Evolutionary conservation across 1,284 basidiomycete genomes (phyloP).

Genomic region (Exsudoporus floridanus): DNA sequence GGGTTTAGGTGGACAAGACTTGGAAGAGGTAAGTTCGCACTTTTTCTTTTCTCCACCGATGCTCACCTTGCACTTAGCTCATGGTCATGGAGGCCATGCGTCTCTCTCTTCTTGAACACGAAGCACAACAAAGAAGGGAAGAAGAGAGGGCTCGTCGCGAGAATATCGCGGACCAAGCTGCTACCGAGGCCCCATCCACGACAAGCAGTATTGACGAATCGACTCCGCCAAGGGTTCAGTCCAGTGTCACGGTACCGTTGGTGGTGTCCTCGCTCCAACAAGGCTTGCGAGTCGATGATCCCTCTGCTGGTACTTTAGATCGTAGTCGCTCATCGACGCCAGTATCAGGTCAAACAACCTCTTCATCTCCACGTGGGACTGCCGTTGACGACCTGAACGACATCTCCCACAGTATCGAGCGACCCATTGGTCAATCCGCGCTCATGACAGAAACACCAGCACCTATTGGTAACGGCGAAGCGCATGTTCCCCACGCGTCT

Average conservation of each 20-base stretch:
- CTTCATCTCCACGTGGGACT: conserved; percentile 30
- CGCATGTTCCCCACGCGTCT: conserved; percentile 4
- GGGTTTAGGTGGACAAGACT: conserved; percentile 74
- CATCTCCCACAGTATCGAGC: conserved; percentile 29
- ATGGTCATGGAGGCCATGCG: conserved; percentile 99
- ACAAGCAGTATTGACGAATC: conserved; percentile 8
- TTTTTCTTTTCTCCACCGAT: background rate
- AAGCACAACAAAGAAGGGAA: conserved; percentile 72
- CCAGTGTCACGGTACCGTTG: conserved; percentile 1
- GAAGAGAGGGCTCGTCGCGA: conserved; percentile 56
- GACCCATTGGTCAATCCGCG: conserved; percentile 18
- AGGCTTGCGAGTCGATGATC: conserved; percentile 11
- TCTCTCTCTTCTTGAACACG: conserved; percentile 88
- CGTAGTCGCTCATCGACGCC: conserved; percentile 32
- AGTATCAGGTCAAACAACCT: conserved; percentile 38
- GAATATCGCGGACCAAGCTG: conserved; percentile 36
- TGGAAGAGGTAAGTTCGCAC: conserved; percentile 72
- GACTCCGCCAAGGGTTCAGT: conserved; percentile 1
- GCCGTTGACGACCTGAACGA: conserved; percentile 30
- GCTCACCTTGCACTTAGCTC: conserved; percentile 52
- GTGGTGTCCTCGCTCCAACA: conserved; percentile 3
- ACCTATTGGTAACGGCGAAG: conserved; percentile 11
- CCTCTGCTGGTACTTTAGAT: conserved; percentile 7
- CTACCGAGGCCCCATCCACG: conserved; percentile 17
- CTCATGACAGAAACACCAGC: conserved; percentile 18